Evolutionary conservation across 2,329 filamentous ascomycete genomes (phyloP), one percentile per base, ranked within the genome.

Genomic region (Pyrenophora teres): DNA sequence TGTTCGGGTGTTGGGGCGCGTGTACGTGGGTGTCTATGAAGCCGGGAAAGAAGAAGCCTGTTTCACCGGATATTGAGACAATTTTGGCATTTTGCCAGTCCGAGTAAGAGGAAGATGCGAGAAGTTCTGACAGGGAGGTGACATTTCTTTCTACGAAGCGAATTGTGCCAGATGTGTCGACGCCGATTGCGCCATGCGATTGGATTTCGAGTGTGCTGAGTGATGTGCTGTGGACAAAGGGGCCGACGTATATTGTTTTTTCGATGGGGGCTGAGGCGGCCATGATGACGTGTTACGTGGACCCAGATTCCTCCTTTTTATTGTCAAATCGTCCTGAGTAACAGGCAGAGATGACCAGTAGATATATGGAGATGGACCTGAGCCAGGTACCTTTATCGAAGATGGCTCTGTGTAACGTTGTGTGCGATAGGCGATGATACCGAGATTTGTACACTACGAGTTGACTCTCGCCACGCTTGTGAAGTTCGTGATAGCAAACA

Each of bases 11-110:
- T 77, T 99, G 94, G 0, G 92, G 84, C 7, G 94, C 94, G 72
- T 99, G 94, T 51, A 96, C 89, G 72, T 99, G 94, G 0, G 94
- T 96, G 74, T 99, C 93, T 54, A 94, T 86, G 68, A 93, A 92
- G 5, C 90, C 90, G 0, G 90, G 90, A 64, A 94, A 93, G 78
- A 90, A 92, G 76, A 93, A 93, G 47, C 88, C 82, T 9, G 81
- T 81, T 7, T 81, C 81, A 3, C 78, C 76, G 37, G 72, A 21
- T 16, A 70, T 52, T 6, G 46, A 65, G 3, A 80, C 64, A 1
- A 73, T 56, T 68, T 78, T 62, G 33, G 74, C 67, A 59, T 75
- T 55, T 68, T 75, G 45, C 76, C 77, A 80, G 12, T 12, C 56
- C 59, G 3, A 44, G 58, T 52, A 75, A 41, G 47, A 62, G 55